Evolutionary conservation across 352 stramenopile species (phyloP).

Genomic region (Lagenidium giganteum): DNA sequence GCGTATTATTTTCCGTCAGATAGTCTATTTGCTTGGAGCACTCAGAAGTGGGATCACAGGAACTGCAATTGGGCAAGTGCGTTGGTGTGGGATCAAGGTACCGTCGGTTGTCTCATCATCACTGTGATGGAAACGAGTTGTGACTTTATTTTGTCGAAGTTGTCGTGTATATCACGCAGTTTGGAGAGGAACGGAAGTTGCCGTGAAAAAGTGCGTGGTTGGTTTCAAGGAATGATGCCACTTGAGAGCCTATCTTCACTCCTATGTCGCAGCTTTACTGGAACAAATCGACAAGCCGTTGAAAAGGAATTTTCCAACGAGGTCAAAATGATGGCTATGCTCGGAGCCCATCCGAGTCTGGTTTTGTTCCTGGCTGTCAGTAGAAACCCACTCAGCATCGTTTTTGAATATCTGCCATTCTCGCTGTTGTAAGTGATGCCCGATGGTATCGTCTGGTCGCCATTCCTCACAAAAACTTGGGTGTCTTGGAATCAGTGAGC

Average conservation of each 20-base stretch:
- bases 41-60: conserved; percentile 17
- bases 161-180: conserved; percentile 72
- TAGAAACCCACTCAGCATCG: conserved; percentile 44
- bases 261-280: conserved; percentile 36
- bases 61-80: conserved; percentile 35
- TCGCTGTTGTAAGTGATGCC: conserved; percentile 60
- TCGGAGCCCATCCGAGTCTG: conserved; percentile 63
- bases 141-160: conserved; percentile 20
- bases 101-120: not conserved
- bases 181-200: conserved; percentile 72
- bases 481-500: conserved; percentile 28
- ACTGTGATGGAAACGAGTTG: not conserved
- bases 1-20: not conserved
- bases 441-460: too few species aligned
- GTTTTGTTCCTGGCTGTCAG: conserved; percentile 70
- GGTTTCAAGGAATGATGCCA: not conserved
- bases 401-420: conserved; percentile 76
- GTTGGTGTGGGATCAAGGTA: conserved; percentile 70
- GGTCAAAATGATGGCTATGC: conserved; percentile 58
- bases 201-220: conserved; percentile 59
- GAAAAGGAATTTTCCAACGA: conserved; percentile 78
- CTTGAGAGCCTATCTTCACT: not conserved
- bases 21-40: not conserved
- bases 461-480: too few species aligned
- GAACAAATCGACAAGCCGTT: conserved; percentile 29